Base-by-base conservation (phyloP, 2,329 filamentous ascomycete species). In the Epichloe elymi region DNA sequence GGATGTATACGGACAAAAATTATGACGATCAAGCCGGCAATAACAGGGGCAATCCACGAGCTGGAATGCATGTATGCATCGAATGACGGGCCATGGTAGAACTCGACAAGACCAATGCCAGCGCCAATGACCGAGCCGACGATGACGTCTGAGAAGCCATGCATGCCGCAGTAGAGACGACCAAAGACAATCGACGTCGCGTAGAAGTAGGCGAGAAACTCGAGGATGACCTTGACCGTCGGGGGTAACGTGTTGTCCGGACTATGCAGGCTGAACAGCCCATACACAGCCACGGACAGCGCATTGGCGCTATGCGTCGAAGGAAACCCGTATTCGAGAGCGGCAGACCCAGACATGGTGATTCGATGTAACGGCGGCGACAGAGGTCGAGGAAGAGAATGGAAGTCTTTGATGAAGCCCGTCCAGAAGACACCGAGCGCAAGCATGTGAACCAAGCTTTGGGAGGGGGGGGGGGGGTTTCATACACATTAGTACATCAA, bases 291-390 rank as follows among this genome's bases (percentile, higher is more conserved):
- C 15, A 97, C 91, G 0, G 91, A 96, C 6, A 97, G 86, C 2
- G 93, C 93, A 66, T 98, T 98, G 46, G 93, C 93, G 14, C 90
- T 95, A 66, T 98, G 93, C 0, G 93, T 97, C 8, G 90, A 96
- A 0, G 93, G 93, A 60, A 97, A 97, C 19, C 93, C 93, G 64
- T 98, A 98, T 64, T 98, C 93, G 50, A 98, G 78, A 10, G 91
- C 89, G 3, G 88, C 90, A 5, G 88, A 95, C 3, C 90, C 90
- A 48, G 91, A 97, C 90, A 96, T 96, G 58, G 90, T 96, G 65
- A 98, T 97, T 49, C 93, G 82, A 53, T 94, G 83, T 15, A 98
- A 75, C 1, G 93, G 93, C 19, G 93, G 93, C 4, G 90, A 96
- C 20, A 97, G 73, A 1, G 93, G 93, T 30, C 93, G 82, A 14